Evolutionary conservation across 73 alveolate species (phyloP), one percentile per base, ranked within the genome.

Genomic region (Paramecium sexaurelia): DNA sequence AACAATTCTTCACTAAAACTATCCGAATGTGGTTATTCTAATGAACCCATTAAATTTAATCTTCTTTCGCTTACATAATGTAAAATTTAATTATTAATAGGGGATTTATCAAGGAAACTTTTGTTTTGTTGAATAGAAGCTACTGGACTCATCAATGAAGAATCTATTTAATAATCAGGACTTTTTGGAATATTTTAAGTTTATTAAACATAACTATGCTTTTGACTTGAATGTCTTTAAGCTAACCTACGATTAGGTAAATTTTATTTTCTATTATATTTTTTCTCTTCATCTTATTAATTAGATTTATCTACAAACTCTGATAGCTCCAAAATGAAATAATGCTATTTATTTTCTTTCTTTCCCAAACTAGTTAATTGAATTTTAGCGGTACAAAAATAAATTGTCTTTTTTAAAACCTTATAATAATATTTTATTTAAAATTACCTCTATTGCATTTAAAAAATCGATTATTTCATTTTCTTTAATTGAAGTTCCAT

Each of bases 1-100:
- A 29, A 61, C 26, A 29, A 15, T 61, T 61, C 83, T 61, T 61
- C 83, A 61, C 83, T 61, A 26, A 61, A 61, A 61, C 83, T 61
- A 2, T 61, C 37, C 9, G 83, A 61, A 29, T 61, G 19, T 5
- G 39, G 26, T 61, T 61, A 29, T 29, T 45, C 83, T 3, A 61
- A 61, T 11, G 43, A 26, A 29, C 83, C 83, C 43, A 61, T 29
- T 13, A 61, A 32, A 61, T 61, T 61, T 61, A 61, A 61, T 24
- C 83, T 26, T 61, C 43, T 26, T 61, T 61, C 83, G 7, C 83
- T 61, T 11, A 61, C 83, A 24, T 61, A 61, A 32, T 61, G 41
- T 32, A 61, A 61, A 11, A 61, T 61, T 11, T 61, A 61, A 61
- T 19, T 61, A 26, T 61, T 61, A 3, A 32, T 45, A 22, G 83